phyloP scores from a whole-genome alignment of 805 yeast species.

The Starmera pachycereana region DNA sequence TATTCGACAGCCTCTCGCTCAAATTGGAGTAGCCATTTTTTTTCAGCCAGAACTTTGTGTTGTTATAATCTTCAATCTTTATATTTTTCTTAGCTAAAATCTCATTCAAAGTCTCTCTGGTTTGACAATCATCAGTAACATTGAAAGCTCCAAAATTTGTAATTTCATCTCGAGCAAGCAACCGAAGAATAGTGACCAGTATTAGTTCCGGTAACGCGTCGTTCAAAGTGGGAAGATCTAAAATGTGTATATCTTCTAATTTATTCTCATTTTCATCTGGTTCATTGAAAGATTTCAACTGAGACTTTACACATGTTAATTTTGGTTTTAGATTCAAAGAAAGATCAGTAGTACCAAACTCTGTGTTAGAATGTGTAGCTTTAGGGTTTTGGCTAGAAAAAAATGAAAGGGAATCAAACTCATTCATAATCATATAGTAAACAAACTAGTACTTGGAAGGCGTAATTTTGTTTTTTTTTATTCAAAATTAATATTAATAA shows the following conservation, averaged over 20 bases:
- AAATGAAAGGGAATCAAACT: no score
- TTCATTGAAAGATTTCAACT: no score
- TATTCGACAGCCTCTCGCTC: slow-evolving; percentile 18
- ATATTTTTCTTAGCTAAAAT: slow-evolving; percentile 28
- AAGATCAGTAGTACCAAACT: no score
- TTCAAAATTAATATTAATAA: no score
- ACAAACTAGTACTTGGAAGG: no score
- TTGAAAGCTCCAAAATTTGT: slow-evolving; percentile 34
- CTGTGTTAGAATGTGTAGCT: no score
- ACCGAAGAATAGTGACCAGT: slow-evolving; percentile 3
- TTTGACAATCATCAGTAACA: slow-evolving; percentile 1
- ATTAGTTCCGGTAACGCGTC: neutral
- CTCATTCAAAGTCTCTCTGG: slow-evolving; percentile 3
- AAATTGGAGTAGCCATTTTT: slow-evolving; percentile 24
- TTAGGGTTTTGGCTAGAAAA: no score
- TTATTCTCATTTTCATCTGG: neutral
- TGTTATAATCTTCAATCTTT: slow-evolving; percentile 12
- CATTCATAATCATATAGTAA: no score
- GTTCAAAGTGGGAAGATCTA: neutral
- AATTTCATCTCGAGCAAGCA: slow-evolving; percentile 39
- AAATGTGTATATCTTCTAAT: neutral
- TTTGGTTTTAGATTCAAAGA: no score
- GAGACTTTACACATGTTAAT: no score
- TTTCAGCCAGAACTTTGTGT: slow-evolving; percentile 35
- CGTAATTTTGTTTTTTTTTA: no score